These are phyloP conservation scores for Chlorella sp. DNA, from an alignment of 139 green algal species.

Conservation along the genomic window DNA sequence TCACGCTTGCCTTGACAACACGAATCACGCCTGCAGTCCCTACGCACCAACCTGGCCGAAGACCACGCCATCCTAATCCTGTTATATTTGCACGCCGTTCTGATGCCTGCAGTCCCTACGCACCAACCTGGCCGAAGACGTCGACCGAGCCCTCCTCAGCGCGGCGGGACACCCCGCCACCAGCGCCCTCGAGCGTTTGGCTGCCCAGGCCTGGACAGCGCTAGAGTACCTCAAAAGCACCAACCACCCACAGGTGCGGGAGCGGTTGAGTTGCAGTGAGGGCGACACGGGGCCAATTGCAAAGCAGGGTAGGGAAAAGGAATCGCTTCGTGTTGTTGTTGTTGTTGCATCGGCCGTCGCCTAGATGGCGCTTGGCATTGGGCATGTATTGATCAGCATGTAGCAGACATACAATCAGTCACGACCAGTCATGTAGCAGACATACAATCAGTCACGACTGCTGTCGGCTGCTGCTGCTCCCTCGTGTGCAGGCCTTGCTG, in stretches of 20 bases:
- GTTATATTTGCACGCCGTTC: too few relatives aligned
- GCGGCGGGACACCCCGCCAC: background rate
- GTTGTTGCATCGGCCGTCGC: too few relatives aligned
- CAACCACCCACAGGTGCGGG: conserved; percentile 2
- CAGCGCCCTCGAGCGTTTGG: background rate
- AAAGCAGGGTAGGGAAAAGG: too few relatives aligned
- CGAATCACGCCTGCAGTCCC: background rate
- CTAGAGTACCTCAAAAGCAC: background rate
- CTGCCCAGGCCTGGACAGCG: background rate
- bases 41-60: background rate
- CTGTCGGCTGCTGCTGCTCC: background rate
- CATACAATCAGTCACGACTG: background rate
- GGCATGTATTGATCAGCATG: background rate
- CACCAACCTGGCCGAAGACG: background rate
- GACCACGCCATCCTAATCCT: too few relatives aligned
- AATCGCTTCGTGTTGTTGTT: too few relatives aligned
- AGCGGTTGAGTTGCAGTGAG: background rate
- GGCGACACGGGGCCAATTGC: background rate
- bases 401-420: background rate
- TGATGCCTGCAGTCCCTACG: background rate
- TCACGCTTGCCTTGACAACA: too few relatives aligned
- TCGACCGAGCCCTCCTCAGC: background rate
- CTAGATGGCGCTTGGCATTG: background rate
- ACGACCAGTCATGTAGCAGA: background rate
- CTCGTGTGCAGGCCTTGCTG: background rate